Evolutionary conservation across 2,329 filamentous ascomycete species (phyloP).

Genomic region (Colletotrichum limetticola): DNA sequence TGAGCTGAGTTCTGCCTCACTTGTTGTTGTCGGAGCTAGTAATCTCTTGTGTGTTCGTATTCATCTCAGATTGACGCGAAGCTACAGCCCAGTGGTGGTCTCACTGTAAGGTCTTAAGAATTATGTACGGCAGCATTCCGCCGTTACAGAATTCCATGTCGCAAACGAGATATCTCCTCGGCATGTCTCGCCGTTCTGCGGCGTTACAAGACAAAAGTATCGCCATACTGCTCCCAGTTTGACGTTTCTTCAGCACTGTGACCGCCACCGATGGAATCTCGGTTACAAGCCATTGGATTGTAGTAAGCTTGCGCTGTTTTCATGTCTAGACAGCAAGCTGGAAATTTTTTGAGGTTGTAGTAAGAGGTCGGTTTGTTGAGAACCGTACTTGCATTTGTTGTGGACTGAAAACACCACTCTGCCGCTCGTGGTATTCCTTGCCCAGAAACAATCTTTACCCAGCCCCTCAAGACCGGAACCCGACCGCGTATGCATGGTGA

Average conservation of each 20-base stretch:
- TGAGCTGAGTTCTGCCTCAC: neutral
- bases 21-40: neutral
- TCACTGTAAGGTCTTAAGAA: too few relatives aligned
- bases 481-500: neutral
- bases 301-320: neutral
- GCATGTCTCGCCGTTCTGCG: neutral
- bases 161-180: neutral
- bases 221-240: neutral
- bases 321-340: neutral
- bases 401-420: neutral
- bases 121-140: neutral
- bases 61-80: neutral
- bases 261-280: neutral
- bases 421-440: neutral
- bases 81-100: neutral
- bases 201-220: neutral
- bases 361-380: neutral
- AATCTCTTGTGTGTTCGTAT: neutral
- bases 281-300: neutral
- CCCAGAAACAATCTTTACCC: neutral
- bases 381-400: neutral
- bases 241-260: neutral
- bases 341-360: too few relatives aligned
- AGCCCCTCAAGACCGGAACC: neutral
- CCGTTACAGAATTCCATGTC: neutral